Base-by-base conservation (phyloP, 331 rosid species). In the Saraca asoca region DNA sequence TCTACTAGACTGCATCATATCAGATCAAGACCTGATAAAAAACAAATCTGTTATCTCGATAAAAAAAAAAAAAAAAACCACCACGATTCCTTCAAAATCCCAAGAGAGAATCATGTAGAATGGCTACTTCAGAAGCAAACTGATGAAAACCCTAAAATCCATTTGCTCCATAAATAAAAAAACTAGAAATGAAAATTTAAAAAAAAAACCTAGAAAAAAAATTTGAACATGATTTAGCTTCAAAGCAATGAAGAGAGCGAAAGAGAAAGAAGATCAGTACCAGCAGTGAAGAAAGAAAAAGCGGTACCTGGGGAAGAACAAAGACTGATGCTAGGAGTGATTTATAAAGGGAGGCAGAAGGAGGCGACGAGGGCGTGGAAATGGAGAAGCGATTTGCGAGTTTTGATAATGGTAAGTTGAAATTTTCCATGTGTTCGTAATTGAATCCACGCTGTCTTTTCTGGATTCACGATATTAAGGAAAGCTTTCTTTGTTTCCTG, bases 391-490 rank as follows among this genome's bases (percentile, higher is more conserved):
- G 34, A 64, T 18, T 42, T 15, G 45, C 33, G 57, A 48, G 69
- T 9, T n/a, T 9, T 64, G 14, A 64, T 48, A 64, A 48, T 48
- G 69, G 69, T 33, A 64, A 33, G 69, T 64, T 48, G 44, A 48
- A 31, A 64, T 41, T 64, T 64, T 64, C 45, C 58, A 64, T 64
- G 57, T 24, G 31, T 24, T 24, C 3, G 31, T 3, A 24, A 24
- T 24, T 24, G 31, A 24, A 24, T 24, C 31, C 2, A 24, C 3
- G 31, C 3, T 24, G 31, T 24, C 31, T 24, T 24, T 24, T 24
- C 31, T 24, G 31, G 31, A 24, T 1, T 24, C 3, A 24, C 3
- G 3, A 3, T 24, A 24, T 24, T 24, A 24, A n/a, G 31, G 31
- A 24, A 24, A 24, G 31, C 3, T 24, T 24, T 24, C 31, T 24